A percentile compares a stretch with the other conserved stretches of the same genome.
Conservation (phyloP, 2,329 filamentous ascomycete genomes). For the Fusarium agapanthi region DNA sequence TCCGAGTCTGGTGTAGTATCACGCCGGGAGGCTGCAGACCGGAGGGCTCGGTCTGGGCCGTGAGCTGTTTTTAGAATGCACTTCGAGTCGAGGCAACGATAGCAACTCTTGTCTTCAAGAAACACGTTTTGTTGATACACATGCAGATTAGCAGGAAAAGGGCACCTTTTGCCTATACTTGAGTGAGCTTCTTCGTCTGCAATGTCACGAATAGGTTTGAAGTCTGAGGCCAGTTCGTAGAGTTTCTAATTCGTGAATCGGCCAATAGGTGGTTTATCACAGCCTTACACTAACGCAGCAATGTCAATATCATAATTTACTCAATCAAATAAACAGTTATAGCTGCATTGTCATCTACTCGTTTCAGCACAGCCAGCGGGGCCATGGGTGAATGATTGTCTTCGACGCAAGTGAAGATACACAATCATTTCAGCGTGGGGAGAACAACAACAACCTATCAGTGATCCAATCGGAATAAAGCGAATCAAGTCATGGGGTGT, state of each 20-base stretch:
- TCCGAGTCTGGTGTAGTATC: background rate
- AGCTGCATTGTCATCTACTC: background rate
- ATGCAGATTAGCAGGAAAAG: too few relatives aligned
- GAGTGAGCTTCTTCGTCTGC: background rate
- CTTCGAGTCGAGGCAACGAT: background rate
- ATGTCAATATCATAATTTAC: background rate
- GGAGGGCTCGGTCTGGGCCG: constrained; percentile 1
- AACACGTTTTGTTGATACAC: background rate
- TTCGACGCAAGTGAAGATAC: constrained; percentile 2
- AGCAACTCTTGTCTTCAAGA: background rate
- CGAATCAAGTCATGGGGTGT: background rate
- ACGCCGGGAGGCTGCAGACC: constrained; percentile 16
- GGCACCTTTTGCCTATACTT: too few relatives aligned
- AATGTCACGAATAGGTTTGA: background rate
- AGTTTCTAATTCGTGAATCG: background rate
- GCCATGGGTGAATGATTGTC: background rate
- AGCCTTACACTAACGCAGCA: background rate
- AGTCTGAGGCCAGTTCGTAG: background rate
- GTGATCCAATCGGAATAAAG: constrained; percentile 10
- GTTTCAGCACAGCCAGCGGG: background rate
- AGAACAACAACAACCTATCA: background rate
- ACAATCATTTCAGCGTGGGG: constrained; percentile 9
- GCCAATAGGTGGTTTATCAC: background rate
- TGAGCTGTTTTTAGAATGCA: background rate
- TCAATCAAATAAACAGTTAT: background rate